Base-by-base conservation (phyloP, 179 eudicot species). In the Silene vulgaris region DNA sequence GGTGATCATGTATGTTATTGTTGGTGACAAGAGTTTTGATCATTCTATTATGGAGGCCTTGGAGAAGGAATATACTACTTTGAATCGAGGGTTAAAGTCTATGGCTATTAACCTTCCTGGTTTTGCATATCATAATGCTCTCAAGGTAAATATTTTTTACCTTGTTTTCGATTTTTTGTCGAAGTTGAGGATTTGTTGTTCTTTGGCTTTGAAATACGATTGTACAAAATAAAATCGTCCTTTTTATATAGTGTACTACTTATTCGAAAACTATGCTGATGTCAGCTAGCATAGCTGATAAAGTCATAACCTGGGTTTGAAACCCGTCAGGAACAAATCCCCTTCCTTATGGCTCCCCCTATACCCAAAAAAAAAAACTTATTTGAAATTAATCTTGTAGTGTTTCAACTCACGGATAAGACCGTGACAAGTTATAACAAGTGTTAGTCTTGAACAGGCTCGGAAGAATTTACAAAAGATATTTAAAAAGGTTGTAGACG, bases 81-180 rank as follows among this genome's bases (percentile, higher is more conserved):
- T 86, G 63, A 83, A 80, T 56, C 75, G 69, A 59, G 91, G 89
- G 6, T 48, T 88, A 70, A 83, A 79, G 74, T 86, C 91, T 30
- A 79, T 86, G 91, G 80, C 89, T 23, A 88, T 88, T 71, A 83
- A 88, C 62, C 62, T 88, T 0, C 91, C 89, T 3, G 89, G 91
- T 4, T 88, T 88, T 74, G 91, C 89, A 70, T 86, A 81, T 59
- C 86, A 88, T 73, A 84, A 79, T 20, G 91, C 89, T 64, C 85
- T 88, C 65, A 84, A 86, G 91, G 89, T 85, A 6, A 32, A 32
- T 32, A 37, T 37, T 37, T 0, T 43, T 43, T 12, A 43, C 13
- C 50, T 43, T 43, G 50, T 43, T 43, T 43, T 43, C 2, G 50
- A 43, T 43, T 8, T 43, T 43, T 43, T 8, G 50, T 43, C 12